Evolutionary conservation across 2,329 filamentous ascomycete genomes (phyloP), one percentile per base, ranked within the genome.

Genomic region (Aureobasidium subglaciale): DNA sequence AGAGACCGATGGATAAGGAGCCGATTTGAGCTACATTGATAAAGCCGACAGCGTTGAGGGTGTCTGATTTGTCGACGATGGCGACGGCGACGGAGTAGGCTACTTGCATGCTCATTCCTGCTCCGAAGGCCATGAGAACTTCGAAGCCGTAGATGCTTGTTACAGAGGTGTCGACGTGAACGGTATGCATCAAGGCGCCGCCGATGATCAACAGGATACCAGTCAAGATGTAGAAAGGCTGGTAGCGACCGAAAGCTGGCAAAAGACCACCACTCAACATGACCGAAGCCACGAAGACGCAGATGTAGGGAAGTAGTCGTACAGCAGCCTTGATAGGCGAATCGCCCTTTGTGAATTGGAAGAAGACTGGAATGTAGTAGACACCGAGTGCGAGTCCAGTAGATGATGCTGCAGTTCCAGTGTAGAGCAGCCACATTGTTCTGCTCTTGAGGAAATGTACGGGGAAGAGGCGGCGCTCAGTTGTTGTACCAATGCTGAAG

Each of bases 311-410:
- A 1, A 78, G 62, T 1, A 77, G 63, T 9, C 69, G 67, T 1
- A 74, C 68, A 1, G 70, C 73, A 9, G 74, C 69, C 13, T 70
- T 57, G 2, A 78, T 61, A 0, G 74, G 66, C 0, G 60, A 64
- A 38, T 77, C 75, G 5, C 73, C 73, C 2, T 67, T 69, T 0
- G 70, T 71, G 62, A 81, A 82, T 56, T 78, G 75, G 63, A 48
- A 35, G 43, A 29, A 48, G 0, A 82, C 66, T 0, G 80, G 79
- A 7, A 78, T 74, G 64, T 78, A 82, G 66, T 81, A 82, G 48
- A 77, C 59, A 22, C 18, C 29, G 16, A 48, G 43, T 25, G 22
- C 40, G 15, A 48, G 29, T 20, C 42, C 42, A 34, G 43, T 45
- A 6, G 42, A 45, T 4, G 27, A 43, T 13, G 42, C 42, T 4